These are phyloP conservation scores for Fagus sylvatica DNA, from an alignment of 306 rosid genomes.

Conservation along the genomic window DNA sequence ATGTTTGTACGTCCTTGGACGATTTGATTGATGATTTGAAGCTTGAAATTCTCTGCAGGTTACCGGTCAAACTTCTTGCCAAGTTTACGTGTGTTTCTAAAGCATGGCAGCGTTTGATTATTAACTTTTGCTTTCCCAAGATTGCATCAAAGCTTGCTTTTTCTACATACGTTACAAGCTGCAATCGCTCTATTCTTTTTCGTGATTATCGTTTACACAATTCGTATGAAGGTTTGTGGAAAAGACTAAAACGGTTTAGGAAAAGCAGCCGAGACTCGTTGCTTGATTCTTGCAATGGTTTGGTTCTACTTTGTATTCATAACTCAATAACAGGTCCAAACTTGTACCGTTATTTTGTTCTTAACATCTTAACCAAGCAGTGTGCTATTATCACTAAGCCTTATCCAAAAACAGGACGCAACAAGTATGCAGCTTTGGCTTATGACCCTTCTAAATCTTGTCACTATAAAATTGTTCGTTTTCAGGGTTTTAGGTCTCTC, in stretches of 20 bases:
- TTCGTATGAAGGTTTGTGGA: background rate
- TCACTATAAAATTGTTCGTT: background rate
- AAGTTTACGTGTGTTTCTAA: background rate
- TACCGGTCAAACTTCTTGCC: no score
- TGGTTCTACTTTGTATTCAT: background rate
- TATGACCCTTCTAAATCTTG: background rate
- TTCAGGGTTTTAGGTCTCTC: background rate
- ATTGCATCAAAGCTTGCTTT: background rate
- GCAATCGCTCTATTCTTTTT: background rate
- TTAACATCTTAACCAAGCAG: background rate
- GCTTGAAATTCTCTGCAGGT: background rate
- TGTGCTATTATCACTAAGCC: background rate
- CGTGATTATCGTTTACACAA: background rate
- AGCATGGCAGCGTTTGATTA: slow-evolving; percentile 5
- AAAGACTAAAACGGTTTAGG: no score
- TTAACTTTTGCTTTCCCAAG: background rate
- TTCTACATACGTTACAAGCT: background rate
- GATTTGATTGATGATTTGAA: background rate
- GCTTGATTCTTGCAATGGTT: background rate
- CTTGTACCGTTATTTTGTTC: background rate
- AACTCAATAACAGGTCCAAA: no score
- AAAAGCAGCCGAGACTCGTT: background rate
- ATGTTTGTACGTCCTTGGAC: background rate
- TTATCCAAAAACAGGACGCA: background rate
- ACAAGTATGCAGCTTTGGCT: background rate